Evolutionary conservation across 306 rosid species (phyloP), one percentile per base, ranked within the genome.

Genomic region (Fagus sylvatica): DNA sequence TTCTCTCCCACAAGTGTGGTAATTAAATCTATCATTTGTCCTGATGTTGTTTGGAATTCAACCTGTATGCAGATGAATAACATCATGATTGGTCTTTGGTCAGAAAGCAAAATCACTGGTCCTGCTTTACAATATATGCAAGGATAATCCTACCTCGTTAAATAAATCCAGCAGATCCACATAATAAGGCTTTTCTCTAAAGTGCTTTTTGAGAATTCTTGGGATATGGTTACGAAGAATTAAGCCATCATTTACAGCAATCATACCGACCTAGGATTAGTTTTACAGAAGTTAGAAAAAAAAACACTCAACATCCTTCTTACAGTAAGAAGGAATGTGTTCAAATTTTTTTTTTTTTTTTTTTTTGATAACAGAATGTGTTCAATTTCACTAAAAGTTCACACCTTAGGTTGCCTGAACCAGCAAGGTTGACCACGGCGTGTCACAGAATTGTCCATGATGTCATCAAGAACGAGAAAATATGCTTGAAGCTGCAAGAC

Each of bases 21-120:
- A 84, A 91, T 95, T 76, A 95, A 83, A 85, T 95, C 99, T 53
- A 95, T 93, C 99, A 93, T 88, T 83, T 95, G 99, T 88, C 99
- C 99, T 12, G 93, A 89, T 76, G 96, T 85, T 62, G 99, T 95
- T 86, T 93, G 99, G 77, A 93, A 95, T 76, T 95, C 98, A 42
- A 95, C 98, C 96, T 94, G 76, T 37, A 59, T 15, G 68, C 77
- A 85, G 17, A 42, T 40, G n/a, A 16, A 37, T 16, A 39, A 65
- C 4, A n/a, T 37, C 70, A 65, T 36, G 11, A 64, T 64, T 3
- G 22, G 15, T 16, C 70, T 37, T 64, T 36, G 8, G 48, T 49
- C 37, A 57, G 5, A 32, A 60, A 54, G 42, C 19, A 37, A 73
- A 62, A 53, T 43, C 3, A 11, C 15, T 40, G 42, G 34, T 56